Evolutionary conservation across 805 yeast genomes (phyloP), one percentile per base, ranked within the genome.

Genomic region (Yamadazyma olivae): DNA sequence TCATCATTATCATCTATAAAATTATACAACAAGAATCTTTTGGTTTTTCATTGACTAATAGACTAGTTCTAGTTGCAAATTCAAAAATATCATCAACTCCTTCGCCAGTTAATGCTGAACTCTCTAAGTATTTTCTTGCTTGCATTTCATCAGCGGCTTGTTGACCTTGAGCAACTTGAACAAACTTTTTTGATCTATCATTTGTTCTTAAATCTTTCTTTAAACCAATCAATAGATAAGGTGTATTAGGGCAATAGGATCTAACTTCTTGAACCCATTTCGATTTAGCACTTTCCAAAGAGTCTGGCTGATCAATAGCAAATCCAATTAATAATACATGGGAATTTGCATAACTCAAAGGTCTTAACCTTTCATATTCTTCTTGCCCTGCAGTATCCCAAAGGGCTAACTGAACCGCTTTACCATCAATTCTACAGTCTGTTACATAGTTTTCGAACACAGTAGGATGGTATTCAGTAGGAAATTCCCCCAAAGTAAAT

Each of bases 311-410:
- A 56, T 90, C 86, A 14, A 89, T 67, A 0, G 96, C 87, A 62
- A 85, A 90, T 0, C 91, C 96, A 36, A 89, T 82, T 36, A 89
- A 64, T 35, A 90, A 82, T 38, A 86, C 84, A 57, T 90, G 85
- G 2, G 96, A 95, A 50, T 86, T 83, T 8, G 90, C 77, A 53
- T 90, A 90, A 16, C 95, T 83, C 45, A 90, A 66, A 0, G 96
- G 96, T 43, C 96, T 75, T 40, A 90, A 66, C 40, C 96, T 67
- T 56, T 89, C 96, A 56, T 89, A 89, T 60, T 89, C 97, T 64
- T 89, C 97, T 61, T 89, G 96, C 2, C 97, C 97, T 2, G 97
- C 96, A 1, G 96, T 89, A 56, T 89, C 97, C 96, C 97, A 89
- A 17, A 89, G 63, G 2, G 95, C 90, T 38, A 89, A 61, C 44